Conservation (phyloP, 2,329 filamentous ascomycete genomes). For the Penicillium nordicum region DNA sequence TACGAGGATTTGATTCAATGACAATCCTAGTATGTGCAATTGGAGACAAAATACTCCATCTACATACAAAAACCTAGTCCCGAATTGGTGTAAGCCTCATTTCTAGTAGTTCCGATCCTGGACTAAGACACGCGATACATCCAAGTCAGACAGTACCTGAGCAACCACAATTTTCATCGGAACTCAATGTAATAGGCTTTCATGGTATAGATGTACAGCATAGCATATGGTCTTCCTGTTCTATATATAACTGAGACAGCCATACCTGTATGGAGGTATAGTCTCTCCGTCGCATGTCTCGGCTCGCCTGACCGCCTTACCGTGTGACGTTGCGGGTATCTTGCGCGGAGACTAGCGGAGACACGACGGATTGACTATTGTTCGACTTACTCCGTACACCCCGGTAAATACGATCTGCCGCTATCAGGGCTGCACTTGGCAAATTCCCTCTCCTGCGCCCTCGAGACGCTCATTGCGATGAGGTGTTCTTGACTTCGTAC, state of each 20-base stretch:
- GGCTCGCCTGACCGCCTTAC: conserved; percentile 26
- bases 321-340: conserved; percentile 36
- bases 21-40: neutral
- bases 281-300: conserved; percentile 11
- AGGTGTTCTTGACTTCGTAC: conserved; percentile 23
- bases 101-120: neutral
- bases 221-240: too few species aligned
- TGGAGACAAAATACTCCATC: neutral
- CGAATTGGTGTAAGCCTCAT: neutral
- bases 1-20: neutral
- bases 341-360: conserved; percentile 22
- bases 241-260: neutral
- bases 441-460: conserved; percentile 9
- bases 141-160: conserved; percentile 4
- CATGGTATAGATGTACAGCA: neutral
- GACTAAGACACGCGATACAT: neutral
- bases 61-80: neutral
- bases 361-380: conserved; percentile 15
- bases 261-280: neutral
- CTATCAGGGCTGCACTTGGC: conserved; percentile 22
- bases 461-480: conserved; percentile 28
- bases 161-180: conserved; percentile 4
- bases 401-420: conserved; percentile 16
- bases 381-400: conserved; percentile 7
- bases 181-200: neutral